These are phyloP conservation scores for Cardiospermum halicacabum DNA, from an alignment of 345 rosid genomes.

Conservation along the genomic window DNA sequence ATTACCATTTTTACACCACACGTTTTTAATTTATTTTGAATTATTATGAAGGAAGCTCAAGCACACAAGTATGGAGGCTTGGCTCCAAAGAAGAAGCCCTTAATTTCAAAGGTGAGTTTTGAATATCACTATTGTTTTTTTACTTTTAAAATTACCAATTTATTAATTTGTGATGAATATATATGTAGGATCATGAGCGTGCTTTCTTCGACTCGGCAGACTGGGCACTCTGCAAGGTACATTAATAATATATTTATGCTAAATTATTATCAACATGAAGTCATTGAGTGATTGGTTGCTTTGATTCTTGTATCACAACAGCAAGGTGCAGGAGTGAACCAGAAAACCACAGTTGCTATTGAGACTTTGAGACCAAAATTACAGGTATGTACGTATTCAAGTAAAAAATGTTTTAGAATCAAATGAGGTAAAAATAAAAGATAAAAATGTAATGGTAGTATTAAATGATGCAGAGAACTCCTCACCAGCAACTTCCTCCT, in stretches of 20 bases:
- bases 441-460: too few relatives aligned
- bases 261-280: neutral
- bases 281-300: too few relatives aligned
- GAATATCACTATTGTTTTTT: neutral
- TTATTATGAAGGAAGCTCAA: slow-evolving; percentile 21
- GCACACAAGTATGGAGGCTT: slow-evolving; percentile 58
- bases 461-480: slow-evolving; percentile 49
- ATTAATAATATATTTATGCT: neutral
- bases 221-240: slow-evolving; percentile 83
- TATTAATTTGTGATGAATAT: neutral
- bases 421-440: too few relatives aligned
- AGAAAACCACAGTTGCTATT: slow-evolving; percentile 42
- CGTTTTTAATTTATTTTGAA: too few relatives aligned
- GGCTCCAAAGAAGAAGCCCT: slow-evolving; percentile 80
- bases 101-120: slow-evolving; percentile 54
- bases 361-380: slow-evolving; percentile 72
- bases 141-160: too few relatives aligned
- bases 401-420: neutral
- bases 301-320: slow-evolving; percentile 29
- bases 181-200: slow-evolving; percentile 62
- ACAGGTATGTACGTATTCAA: too few relatives aligned
- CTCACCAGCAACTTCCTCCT: slow-evolving; percentile 67
- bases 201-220: slow-evolving; percentile 95
- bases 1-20: too few relatives aligned
- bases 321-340: slow-evolving; percentile 62